These are phyloP conservation scores for Raphidocelis subcapitata DNA, from an alignment of 139 green algal species.

Conservation along the genomic window DNA sequence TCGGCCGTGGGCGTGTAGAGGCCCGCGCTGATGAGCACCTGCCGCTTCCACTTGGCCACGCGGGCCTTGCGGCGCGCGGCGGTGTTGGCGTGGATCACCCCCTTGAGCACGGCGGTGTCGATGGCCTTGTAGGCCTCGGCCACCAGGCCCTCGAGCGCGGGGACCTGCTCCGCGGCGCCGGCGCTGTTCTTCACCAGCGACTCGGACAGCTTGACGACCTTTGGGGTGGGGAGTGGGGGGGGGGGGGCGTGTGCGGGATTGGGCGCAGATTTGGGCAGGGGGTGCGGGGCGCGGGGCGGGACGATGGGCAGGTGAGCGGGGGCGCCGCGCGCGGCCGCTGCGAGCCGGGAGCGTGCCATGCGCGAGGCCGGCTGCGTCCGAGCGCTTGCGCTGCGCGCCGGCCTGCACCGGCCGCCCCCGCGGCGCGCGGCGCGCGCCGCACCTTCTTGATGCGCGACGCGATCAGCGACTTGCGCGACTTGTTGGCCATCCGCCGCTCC, in stretches of 20 bases:
- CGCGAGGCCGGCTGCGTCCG: neutral
- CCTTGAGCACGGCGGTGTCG: conserved; percentile 82
- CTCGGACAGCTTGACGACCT: conserved; percentile 64
- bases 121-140: conserved; percentile 80
- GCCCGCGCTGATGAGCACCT: conserved; percentile 55
- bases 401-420: too few species aligned
- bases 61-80: conserved; percentile 81
- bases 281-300: too few species aligned
- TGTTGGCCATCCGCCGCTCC: conserved; percentile 76
- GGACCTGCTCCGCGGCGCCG: conserved; percentile 13
- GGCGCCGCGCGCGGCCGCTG: too few species aligned
- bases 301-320: too few species aligned
- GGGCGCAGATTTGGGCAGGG: neutral
- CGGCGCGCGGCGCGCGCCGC: neutral
- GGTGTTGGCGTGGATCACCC: conserved; percentile 85
- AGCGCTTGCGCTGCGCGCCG: neutral
- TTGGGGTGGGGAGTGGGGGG: neutral
- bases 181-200: conserved; percentile 12
- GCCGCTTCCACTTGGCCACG: conserved; percentile 59
- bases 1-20: conserved; percentile 58
- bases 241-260: neutral
- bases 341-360: neutral
- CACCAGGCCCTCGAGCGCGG: conserved; percentile 65
- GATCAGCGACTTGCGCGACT: conserved; percentile 76
- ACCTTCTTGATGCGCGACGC: conserved; percentile 90